Base-by-base conservation (phyloP, 2,329 filamentous ascomycete species). In the Plectosphaerella cucumerina region DNA sequence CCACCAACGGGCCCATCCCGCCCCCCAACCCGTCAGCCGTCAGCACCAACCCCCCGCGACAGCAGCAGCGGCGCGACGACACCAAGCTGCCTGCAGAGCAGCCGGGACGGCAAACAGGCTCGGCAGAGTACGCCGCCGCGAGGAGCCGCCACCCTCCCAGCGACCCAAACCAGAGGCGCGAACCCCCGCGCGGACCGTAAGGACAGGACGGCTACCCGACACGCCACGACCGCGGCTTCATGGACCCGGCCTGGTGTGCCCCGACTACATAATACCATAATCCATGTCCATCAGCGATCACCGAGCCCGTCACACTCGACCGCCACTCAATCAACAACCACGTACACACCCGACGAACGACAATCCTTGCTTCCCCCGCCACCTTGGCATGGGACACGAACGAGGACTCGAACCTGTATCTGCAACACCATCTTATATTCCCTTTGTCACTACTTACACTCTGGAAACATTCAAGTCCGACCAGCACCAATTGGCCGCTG, bases 81-180 rank as follows among this genome's bases (percentile, higher is more conserved):
- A 76, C 79, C 57, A 86, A 86, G 65, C 53, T 82, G 55, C 82
- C 81, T 53, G 76, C 76, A 37, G 82, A 86, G 65, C 76, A 82
- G 56, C 80, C 77, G n/a, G 73, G 68, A 31, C 68, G 74, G 56
- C 76, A 80, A 56, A 74, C 69, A 45, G 75, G 76, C 44, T 74
- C 76, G 39, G 63, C 75, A 15, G 76, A 80, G 60, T 80, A 77
- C 74, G 58, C 76, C 50, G 70, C 73, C 48, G 74, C 77, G 5
- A 64, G 70, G 70, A 56, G 68, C 67, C 20, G 68, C 64, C 72
- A 68, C 51, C 70, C 68, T 44, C 74, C 74, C 10, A 70, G 73
- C 50, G 73, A 77, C 60, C 75, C 74, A 22, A 67, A 62, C 49
- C 72, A 72, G 50, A 68, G 71, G 59, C 65, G 66, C 50, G 61